These are phyloP conservation scores for Echium plantagineum DNA, from an alignment of 257 asterid species.

Conservation along the genomic window DNA sequence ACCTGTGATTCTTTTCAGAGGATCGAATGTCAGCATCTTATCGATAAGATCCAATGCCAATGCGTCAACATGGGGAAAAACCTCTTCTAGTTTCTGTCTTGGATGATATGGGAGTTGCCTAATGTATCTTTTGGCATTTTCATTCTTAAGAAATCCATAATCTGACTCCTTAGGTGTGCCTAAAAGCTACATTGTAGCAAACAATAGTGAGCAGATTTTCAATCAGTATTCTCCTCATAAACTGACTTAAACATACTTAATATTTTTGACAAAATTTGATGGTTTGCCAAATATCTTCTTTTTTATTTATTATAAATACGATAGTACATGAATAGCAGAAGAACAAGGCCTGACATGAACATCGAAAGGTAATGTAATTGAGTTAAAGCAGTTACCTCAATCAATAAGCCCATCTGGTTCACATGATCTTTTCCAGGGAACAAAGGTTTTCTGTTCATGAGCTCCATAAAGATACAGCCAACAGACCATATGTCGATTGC, in stretches of 20 bases:
- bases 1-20: conserved; percentile 85
- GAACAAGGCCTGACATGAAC: too few relatives aligned
- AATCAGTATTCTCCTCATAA: too few relatives aligned
- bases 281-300: too few relatives aligned
- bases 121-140: conserved; percentile 76
- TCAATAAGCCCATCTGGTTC: conserved; percentile 84
- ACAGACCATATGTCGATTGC: conserved; percentile 98
- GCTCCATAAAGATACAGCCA: conserved; percentile 97
- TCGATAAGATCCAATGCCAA: conserved; percentile 81
- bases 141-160: conserved; percentile 50
- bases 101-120: conserved; percentile 79
- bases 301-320: too few relatives aligned
- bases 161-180: conserved; percentile 91
- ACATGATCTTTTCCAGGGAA: conserved; percentile 96
- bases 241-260: too few relatives aligned
- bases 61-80: conserved; percentile 78
- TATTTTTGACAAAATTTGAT: too few relatives aligned
- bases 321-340: too few relatives aligned
- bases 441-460: conserved; percentile 79
- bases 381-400: too few relatives aligned
- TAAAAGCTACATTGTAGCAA: conserved; percentile 42
- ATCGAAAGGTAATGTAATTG: too few relatives aligned
- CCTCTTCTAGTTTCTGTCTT: conserved; percentile 54
- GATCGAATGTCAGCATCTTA: conserved; percentile 77
- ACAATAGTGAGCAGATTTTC: not conserved